Evolutionary conservation across 2,329 filamentous ascomycete genomes (phyloP).

Genomic region (Hyphodiscus sp.): DNA sequence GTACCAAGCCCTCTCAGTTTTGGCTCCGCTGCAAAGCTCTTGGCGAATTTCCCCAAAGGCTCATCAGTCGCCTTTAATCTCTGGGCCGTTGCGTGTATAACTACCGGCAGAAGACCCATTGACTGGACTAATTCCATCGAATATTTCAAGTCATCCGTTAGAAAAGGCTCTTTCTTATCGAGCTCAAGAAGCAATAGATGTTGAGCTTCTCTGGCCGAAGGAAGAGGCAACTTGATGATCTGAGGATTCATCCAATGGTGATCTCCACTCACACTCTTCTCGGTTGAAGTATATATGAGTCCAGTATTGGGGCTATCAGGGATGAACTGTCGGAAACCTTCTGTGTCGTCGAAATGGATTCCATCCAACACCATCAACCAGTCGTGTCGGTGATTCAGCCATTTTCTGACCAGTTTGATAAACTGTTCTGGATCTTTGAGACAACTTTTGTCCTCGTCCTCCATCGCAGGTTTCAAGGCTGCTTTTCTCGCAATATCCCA

Average conservation of each 20-base stretch:
- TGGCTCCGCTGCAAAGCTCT: slow-evolving; percentile 48
- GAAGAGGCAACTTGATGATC: slow-evolving; percentile 47
- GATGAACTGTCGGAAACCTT: slow-evolving; percentile 52
- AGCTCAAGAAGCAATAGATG: slow-evolving; percentile 56
- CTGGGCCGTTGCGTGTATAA: slow-evolving; percentile 60
- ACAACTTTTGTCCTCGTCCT: slow-evolving; percentile 27
- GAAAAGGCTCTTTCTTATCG: slow-evolving; percentile 47
- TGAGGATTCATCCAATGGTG: slow-evolving; percentile 53
- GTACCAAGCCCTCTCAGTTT: slow-evolving; percentile 44
- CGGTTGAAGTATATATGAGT: slow-evolving; percentile 63
- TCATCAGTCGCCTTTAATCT: slow-evolving; percentile 55
- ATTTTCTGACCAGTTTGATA: slow-evolving; percentile 50
- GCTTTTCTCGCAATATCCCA: slow-evolving; percentile 59
- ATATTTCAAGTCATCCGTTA: slow-evolving; percentile 46
- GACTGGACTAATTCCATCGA: slow-evolving; percentile 56
- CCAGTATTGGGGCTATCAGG: slow-evolving; percentile 56
- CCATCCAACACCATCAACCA: slow-evolving; percentile 66
- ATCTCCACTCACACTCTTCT: slow-evolving; percentile 48
- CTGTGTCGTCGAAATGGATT: slow-evolving; percentile 52
- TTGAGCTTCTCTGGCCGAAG: slow-evolving; percentile 52
- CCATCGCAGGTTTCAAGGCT: slow-evolving; percentile 33
- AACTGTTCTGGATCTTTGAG: slow-evolving; percentile 37
- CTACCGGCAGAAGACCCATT: slow-evolving; percentile 59
- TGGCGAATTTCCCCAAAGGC: slow-evolving; percentile 54
- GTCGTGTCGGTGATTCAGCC: slow-evolving; percentile 54